Evolutionary conservation across 2,329 filamentous ascomycete species (phyloP).

Genomic region (Epichloe baconii): DNA sequence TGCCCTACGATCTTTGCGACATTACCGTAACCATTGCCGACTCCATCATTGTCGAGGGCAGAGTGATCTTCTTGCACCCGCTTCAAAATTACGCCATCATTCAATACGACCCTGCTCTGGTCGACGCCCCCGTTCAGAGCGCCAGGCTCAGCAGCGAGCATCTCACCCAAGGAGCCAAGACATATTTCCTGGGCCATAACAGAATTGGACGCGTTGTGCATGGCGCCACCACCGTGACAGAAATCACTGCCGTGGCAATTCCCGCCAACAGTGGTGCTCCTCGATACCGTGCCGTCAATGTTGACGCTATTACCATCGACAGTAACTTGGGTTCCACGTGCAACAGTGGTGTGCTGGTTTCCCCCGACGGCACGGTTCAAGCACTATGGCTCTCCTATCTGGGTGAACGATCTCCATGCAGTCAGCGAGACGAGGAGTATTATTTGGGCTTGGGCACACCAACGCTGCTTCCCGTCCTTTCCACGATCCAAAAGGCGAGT

Average conservation of each 20-base stretch:
- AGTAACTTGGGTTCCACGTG: constrained; percentile 84
- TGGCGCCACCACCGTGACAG: constrained; percentile 86
- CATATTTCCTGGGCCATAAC: constrained; percentile 97
- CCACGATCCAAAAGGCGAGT: constrained; percentile 67
- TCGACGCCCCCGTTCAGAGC: constrained; percentile 86
- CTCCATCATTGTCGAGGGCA: constrained; percentile 86
- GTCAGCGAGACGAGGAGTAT: constrained; percentile 86
- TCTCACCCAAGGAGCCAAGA: constrained; percentile 86
- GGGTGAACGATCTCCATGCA: constrained; percentile 68
- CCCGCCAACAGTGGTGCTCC: constrained; percentile 87
- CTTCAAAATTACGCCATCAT: constrained; percentile 94
- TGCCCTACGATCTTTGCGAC: constrained; percentile 93
- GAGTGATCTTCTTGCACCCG: constrained; percentile 90
- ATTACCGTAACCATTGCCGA: constrained; percentile 94
- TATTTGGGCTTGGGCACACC: constrained; percentile 86
- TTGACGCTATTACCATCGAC: constrained; percentile 94
- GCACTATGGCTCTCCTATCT: constrained; percentile 96
- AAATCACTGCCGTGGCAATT: constrained; percentile 94
- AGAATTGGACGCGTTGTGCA: constrained; percentile 89
- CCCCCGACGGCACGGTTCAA: constrained; percentile 83
- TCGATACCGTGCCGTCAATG: constrained; percentile 85
- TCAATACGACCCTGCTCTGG: constrained; percentile 83
- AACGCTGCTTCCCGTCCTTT: constrained; percentile 76
- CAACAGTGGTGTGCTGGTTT: constrained; percentile 82
- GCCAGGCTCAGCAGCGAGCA: constrained; percentile 69